phyloP scores from a whole-genome alignment of 495 filamentous ascomycete species.

The Penicillium antarcticum region DNA sequence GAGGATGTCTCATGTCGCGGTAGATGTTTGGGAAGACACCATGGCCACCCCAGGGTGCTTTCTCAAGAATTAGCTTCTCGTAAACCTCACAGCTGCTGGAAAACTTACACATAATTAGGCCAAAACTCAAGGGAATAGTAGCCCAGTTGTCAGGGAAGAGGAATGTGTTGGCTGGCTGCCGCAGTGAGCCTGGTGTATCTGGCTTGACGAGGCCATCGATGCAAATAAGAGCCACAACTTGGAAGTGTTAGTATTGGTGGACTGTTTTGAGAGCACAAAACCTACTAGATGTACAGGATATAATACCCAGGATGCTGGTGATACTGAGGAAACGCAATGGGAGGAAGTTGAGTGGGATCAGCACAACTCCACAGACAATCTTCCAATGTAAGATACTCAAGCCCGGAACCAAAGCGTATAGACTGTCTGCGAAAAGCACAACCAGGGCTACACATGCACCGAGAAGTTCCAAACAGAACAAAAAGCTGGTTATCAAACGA shows the following conservation, averaged over 20 bases:
- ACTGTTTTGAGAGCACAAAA: constrained; percentile 9
- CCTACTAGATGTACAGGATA: constrained; percentile 83
- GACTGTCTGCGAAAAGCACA: constrained; percentile 88
- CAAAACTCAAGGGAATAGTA: constrained; percentile 87
- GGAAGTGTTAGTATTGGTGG: constrained; percentile 7
- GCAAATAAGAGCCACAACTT: constrained; percentile 77
- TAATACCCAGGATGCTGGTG: constrained; percentile 85
- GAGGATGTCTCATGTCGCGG: constrained; percentile 92
- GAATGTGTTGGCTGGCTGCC: constrained; percentile 71
- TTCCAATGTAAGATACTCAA: constrained; percentile 78
- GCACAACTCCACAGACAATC: constrained; percentile 73
- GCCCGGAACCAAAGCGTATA: constrained; percentile 74
- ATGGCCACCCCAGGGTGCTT: constrained; percentile 91
- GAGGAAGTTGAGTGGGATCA: constrained; percentile 82
- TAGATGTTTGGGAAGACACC: constrained; percentile 97
- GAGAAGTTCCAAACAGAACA: constrained; percentile 86
- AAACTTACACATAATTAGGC: constrained; percentile 79
- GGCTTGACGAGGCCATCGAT: constrained; percentile 84
- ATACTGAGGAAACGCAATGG: constrained; percentile 83
- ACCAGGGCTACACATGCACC: constrained; percentile 88
- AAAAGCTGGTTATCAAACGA: constrained; percentile 72
- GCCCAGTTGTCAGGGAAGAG: constrained; percentile 83
- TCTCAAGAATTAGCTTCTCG: neutral
- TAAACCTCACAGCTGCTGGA: neutral
- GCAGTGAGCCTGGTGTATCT: constrained; percentile 75